A percentile compares a stretch with the other conserved stretches of the same genome.
Conservation (phyloP, 257 asterid species). For the Nyctanthes arbortristis region DNA sequence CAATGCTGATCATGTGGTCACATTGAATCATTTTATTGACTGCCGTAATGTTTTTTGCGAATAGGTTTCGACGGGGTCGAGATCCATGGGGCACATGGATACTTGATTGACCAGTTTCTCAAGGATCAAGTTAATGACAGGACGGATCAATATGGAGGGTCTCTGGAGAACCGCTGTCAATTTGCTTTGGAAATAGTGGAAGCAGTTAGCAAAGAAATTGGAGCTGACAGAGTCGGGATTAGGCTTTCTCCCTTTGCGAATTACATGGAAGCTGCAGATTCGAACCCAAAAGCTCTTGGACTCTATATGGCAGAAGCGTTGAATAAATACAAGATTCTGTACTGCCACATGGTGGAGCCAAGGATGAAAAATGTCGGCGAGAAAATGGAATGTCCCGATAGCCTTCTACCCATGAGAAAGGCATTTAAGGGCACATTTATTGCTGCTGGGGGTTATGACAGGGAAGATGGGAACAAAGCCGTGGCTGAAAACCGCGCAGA, state of each 20-base stretch:
- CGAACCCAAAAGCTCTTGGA: conserved; percentile 61
- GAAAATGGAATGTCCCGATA: conserved; percentile 32
- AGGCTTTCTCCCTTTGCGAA: conserved; percentile 65
- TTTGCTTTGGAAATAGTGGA: conserved; percentile 58
- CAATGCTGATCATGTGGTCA: neutral
- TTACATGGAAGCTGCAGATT: conserved; percentile 46
- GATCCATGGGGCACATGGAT: conserved; percentile 78
- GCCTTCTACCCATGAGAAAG: conserved; percentile 58
- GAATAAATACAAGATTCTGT: conserved; percentile 44
- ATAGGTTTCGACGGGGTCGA: conserved; percentile 82
- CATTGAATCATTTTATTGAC: neutral
- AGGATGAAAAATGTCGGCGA: conserved; percentile 38
- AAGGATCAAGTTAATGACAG: conserved; percentile 69
- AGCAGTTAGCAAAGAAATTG: conserved; percentile 47
- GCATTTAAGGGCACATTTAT: conserved; percentile 66
- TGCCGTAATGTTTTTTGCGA: neutral
- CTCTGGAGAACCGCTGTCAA: conserved; percentile 64
- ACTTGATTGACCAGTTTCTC: conserved; percentile 64
- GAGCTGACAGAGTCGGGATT: conserved; percentile 63
- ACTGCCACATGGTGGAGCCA: conserved; percentile 76
- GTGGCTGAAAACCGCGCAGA: conserved; percentile 56
- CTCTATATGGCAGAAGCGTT: conserved; percentile 55
- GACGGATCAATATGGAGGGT: conserved; percentile 70
- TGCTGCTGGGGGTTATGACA: conserved; percentile 60
- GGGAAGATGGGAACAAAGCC: conserved; percentile 64